Percentiles rank a stretch among this genome's conserved stretches.
phyloP scores from a whole-genome alignment of 2,329 filamentous ascomycete genomes.

The Claviceps capensis region DNA sequence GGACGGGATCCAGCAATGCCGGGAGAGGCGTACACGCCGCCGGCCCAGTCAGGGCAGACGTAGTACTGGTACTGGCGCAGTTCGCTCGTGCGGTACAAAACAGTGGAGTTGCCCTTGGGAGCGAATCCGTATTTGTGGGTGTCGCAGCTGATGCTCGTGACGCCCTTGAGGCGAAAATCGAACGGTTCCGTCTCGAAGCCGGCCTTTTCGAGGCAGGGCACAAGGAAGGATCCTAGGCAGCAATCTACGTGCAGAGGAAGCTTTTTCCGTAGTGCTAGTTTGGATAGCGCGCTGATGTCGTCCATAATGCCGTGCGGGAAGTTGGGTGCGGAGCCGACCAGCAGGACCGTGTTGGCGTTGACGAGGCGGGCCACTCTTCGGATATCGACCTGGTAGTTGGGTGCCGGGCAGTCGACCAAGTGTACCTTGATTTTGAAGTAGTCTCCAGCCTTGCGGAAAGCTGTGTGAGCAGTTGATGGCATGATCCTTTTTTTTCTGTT shows the following conservation, averaged over 20 bases:
- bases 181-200: constrained; percentile 82
- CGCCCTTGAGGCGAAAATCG: constrained; percentile 86
- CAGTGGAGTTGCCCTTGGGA: constrained; percentile 89
- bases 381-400: constrained; percentile 72
- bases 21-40: constrained; percentile 89
- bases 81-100: constrained; percentile 71
- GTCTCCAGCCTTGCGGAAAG: constrained; percentile 85
- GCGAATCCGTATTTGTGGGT: constrained; percentile 99
- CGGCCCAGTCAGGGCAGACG: constrained; percentile 85
- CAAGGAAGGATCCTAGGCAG: constrained; percentile 89
- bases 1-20: constrained; percentile 84
- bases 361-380: constrained; percentile 68
- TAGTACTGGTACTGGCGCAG: constrained; percentile 92
- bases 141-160: constrained; percentile 90
- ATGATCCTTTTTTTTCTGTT: constrained; percentile 51
- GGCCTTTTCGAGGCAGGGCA: constrained; percentile 84
- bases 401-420: constrained; percentile 73
- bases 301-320: constrained; percentile 98
- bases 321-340: constrained; percentile 92
- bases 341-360: constrained; percentile 84
- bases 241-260: constrained; percentile 93
- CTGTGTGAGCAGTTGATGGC: constrained; percentile 86
- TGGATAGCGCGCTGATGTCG: constrained; percentile 75
- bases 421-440: constrained; percentile 98
- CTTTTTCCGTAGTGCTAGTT: constrained; percentile 63